Evolutionary conservation across 306 rosid species (phyloP).

Genomic region (Adenanthera pavonina): DNA sequence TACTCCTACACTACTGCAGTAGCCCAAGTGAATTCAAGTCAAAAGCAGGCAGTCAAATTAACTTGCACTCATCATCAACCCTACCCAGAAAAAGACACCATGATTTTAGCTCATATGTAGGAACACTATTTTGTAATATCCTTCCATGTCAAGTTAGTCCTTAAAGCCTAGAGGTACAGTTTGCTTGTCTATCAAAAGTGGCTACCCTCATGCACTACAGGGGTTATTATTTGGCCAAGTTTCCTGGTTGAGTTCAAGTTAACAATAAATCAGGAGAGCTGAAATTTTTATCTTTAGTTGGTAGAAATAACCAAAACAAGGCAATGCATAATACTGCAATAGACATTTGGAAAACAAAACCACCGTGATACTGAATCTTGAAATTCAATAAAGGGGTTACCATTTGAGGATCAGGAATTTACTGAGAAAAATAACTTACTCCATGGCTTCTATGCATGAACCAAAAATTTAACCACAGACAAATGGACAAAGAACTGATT

Average conservation of each 20-base stretch:
- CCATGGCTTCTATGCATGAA: not conserved
- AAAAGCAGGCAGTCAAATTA: not conserved
- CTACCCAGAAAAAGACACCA: not conserved
- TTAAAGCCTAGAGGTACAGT: not conserved
- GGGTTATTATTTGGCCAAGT: not conserved
- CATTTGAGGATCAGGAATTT: conserved; percentile 13
- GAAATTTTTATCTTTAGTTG: not conserved
- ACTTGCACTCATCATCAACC: conserved; percentile 27
- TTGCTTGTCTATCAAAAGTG: conserved; percentile 18
- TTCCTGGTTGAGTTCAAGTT: conserved; percentile 16
- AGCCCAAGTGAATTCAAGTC: not conserved
- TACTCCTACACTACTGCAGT: not conserved
- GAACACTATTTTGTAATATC: conserved; percentile 1
- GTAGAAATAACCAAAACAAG: conserved; percentile 21
- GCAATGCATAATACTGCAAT: conserved; percentile 9
- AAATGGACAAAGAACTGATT: conserved; percentile 9
- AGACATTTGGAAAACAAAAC: conserved; percentile 30
- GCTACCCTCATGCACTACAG: conserved; percentile 14
- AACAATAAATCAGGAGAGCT: conserved; percentile 30
- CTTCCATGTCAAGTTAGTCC: not conserved
- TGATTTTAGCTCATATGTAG: not conserved
- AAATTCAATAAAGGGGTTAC: conserved; percentile 19
- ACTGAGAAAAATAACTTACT: conserved; percentile 9
- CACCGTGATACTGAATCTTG: not conserved
- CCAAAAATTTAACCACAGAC: conserved; percentile 6